Conservation (phyloP, 345 rosid species). For the Syzygium oleosum region DNA sequence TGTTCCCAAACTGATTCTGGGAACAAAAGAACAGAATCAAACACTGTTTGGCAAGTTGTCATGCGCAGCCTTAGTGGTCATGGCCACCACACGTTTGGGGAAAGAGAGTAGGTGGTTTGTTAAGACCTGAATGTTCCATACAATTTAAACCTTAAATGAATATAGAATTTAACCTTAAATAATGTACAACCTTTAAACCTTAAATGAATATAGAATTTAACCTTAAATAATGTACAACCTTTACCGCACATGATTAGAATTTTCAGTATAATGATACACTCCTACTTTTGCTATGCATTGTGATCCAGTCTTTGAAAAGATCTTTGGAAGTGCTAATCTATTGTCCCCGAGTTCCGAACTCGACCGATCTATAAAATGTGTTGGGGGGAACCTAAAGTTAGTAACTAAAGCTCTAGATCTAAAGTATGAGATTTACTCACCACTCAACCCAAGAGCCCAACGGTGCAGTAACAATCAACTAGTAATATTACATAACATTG, state of each 20-base stretch:
- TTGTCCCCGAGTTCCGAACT: background rate
- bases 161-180: too few relatives aligned
- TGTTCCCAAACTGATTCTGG: too few relatives aligned
- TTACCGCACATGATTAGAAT: too few relatives aligned
- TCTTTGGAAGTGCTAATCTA: background rate
- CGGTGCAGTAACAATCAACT: background rate
- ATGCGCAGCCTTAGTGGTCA: rapidly evolving
- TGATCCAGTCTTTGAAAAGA: background rate
- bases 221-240: too few relatives aligned
- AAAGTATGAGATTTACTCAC: background rate
- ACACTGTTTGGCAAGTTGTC: too few relatives aligned
- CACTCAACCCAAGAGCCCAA: background rate
- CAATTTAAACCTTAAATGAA: too few relatives aligned
- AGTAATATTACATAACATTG: background rate
- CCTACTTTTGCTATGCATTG: background rate
- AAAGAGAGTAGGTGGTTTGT: too few relatives aligned
- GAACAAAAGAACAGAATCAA: too few relatives aligned
- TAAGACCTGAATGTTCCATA: too few relatives aligned
- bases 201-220: too few relatives aligned
- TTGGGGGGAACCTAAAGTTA: background rate
- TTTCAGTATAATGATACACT: too few relatives aligned
- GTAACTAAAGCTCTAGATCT: background rate
- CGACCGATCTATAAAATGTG: background rate
- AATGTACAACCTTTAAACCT: too few relatives aligned
- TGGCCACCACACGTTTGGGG: background rate